Base-by-base conservation (phyloP, 768 basidiomycete species). In the Mycena galopus region DNA sequence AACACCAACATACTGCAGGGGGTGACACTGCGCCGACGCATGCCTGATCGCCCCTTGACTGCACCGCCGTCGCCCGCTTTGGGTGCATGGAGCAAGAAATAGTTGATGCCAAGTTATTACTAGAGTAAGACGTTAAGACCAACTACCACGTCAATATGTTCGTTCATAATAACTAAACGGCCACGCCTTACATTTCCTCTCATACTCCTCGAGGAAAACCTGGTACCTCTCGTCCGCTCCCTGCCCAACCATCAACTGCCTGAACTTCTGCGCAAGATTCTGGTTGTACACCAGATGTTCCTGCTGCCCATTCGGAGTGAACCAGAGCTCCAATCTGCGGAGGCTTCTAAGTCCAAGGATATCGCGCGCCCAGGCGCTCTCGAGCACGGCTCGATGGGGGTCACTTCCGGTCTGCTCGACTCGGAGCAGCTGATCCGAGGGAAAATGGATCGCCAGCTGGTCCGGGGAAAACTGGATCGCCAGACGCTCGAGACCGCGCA, bases 401-500 rank as follows among this genome's bases (percentile, higher is more conserved):
- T 32, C 30, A 9, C 5, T 2, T 56, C 21, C 55, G 17, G 19
- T 19, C 55, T 10, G 2, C 30, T 30, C 55, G 30, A n/a, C n/a
- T n/a, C n/a, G n/a, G n/a, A n/a, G n/a, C n/a, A n/a, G n/a, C n/a
- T n/a, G n/a, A n/a, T n/a, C n/a, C n/a, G n/a, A n/a, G n/a, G n/a
- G n/a, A n/a, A n/a, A n/a, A n/a, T n/a, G n/a, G n/a, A n/a, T n/a
- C n/a, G 55, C 30, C 7, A 21, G 30, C 5, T 10, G 17, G 11
- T 30, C n/a, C n/a, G n/a, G n/a, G n/a, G n/a, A 14, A 25, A 56
- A 56, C 19, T 32, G 16, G 19, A 66, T 42, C 4, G 42, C 33
- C 19, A 58, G 37, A 11, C 65, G 35, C 1, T 32, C 7, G 56
- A 66, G 65, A 12, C n/a, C n/a, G 35, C n/a, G n/a, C 65, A 66